Evolutionary conservation across 306 rosid genomes (phyloP).

Genomic region (Hippophae gyantsensis): DNA sequence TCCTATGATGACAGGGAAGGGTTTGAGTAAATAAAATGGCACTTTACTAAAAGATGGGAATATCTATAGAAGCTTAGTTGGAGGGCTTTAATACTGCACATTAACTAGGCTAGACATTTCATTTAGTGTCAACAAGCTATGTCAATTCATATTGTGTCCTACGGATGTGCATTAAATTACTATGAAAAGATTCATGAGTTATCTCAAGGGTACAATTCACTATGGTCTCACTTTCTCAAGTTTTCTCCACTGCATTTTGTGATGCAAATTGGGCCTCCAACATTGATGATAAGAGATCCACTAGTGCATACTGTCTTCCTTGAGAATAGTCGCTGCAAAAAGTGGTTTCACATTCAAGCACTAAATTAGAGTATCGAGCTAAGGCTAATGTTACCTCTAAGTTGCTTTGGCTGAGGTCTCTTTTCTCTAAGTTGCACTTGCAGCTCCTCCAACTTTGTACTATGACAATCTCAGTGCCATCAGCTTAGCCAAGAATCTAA

Average conservation of each 20-base stretch:
- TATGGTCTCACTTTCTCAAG: background rate
- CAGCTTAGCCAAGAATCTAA: no score
- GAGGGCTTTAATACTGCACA: background rate
- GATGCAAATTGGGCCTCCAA: conserved; percentile 8
- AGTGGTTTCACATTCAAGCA: no score
- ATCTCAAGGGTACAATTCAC: background rate
- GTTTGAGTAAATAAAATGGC: background rate
- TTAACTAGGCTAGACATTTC: background rate
- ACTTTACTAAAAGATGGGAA: background rate
- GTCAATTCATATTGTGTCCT: background rate
- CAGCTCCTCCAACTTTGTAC: no score
- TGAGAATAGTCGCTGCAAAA: no score
- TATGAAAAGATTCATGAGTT: background rate
- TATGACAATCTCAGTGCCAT: no score
- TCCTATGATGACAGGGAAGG: background rate
- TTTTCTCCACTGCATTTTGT: no score
- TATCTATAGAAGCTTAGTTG: background rate
- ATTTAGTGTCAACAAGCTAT: background rate
- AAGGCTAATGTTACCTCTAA: no score
- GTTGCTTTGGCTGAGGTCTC: no score
- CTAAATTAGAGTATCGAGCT: no score
- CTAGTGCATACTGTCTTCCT: background rate
- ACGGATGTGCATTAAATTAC: background rate
- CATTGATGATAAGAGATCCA: background rate
- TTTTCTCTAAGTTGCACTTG: no score